Base-by-base conservation (phyloP, 2,329 filamentous ascomycete genomes). In the Ophiosphaerella narmari region DNA sequence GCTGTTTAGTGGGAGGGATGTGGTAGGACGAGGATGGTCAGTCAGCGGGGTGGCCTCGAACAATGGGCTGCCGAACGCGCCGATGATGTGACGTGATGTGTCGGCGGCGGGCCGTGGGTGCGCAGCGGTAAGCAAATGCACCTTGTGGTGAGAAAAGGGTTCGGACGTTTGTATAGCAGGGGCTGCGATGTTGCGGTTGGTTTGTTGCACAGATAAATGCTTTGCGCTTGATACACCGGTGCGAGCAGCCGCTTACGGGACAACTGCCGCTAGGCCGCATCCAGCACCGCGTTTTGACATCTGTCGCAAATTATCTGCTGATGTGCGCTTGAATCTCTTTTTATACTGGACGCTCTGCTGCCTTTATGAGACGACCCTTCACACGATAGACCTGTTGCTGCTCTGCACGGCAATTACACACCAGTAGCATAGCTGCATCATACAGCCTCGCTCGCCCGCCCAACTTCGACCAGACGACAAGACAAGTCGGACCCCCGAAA, bases 271-370 rank as follows among this genome's bases (percentile, higher is more conserved):
- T 68, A 67, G 58, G 39, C 59, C 62, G 34, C 46, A 54, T 47
- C 35, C 40, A 57, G 59, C 45, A 38, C 46, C 54, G 56, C 52
- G 52, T 62, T 60, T 61, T 52, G 59, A 60, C 53, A 55, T 66
- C 48, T 60, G 57, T 65, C 51, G 57, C 59, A 65, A 64, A 61
- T 57, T 59, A 60, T 66, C 61, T 66, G 62, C 62, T 69, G 59
- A 66, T 64, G 56, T 46, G 32, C 39, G 41, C 44, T 53, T 53
- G 39, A 35, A 37, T 29, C 37, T 41, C 29, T 34, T 13, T 35
- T 38, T 26, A 32, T 39, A 33, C 50, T 37, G 46, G 32, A 23
- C 46, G 44, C 4, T 14, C 11, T 39, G n/a, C 38, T 39, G 14
- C 13, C 42, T 16, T 14, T 21, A 24, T 36, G 26, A 31, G 35